These are phyloP conservation scores for Thalassiosira sp. DNA, from an alignment of 352 stramenopile species.

Conservation along the genomic window DNA sequence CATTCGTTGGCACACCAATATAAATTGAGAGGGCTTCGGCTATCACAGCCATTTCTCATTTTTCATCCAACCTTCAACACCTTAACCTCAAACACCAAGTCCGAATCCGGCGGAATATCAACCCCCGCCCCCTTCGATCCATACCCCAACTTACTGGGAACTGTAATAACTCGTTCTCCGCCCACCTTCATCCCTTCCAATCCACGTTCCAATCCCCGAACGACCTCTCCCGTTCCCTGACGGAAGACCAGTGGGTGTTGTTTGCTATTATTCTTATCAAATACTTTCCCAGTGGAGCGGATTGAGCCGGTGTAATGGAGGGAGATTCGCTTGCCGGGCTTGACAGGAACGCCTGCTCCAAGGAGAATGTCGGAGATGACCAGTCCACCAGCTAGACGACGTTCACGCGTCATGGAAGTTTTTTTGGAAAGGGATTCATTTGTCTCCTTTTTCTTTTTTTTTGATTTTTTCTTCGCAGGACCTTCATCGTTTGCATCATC, in stretches of 20 bases:
- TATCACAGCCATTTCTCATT: no score
- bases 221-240: slow-evolving; percentile 60
- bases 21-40: no score
- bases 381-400: slow-evolving; percentile 47
- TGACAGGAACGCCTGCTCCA: slow-evolving; percentile 43
- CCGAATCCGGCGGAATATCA: slow-evolving; percentile 48
- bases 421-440: slow-evolving; percentile 14
- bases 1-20: no score
- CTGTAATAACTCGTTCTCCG: slow-evolving; percentile 54
- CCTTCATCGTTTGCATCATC: slow-evolving; percentile 6
- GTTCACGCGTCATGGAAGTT: slow-evolving; percentile 48
- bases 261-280: slow-evolving; percentile 61
- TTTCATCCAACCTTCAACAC: slow-evolving; percentile 55
- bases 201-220: slow-evolving; percentile 64
- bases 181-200: slow-evolving; percentile 66
- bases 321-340: slow-evolving; percentile 42
- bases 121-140: slow-evolving; percentile 49
- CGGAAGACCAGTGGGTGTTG: slow-evolving; percentile 59
- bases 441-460: slow-evolving; percentile 34
- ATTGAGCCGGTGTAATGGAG: slow-evolving; percentile 55
- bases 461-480: slow-evolving; percentile 46
- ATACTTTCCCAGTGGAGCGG: slow-evolving; percentile 39
- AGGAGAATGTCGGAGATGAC: slow-evolving; percentile 54
- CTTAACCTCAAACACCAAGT: slow-evolving; percentile 62
- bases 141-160: slow-evolving; percentile 59